Conservation (phyloP, 192 early-diverging fungal genomes). For the Jimgerdemannia lactiflua region DNA sequence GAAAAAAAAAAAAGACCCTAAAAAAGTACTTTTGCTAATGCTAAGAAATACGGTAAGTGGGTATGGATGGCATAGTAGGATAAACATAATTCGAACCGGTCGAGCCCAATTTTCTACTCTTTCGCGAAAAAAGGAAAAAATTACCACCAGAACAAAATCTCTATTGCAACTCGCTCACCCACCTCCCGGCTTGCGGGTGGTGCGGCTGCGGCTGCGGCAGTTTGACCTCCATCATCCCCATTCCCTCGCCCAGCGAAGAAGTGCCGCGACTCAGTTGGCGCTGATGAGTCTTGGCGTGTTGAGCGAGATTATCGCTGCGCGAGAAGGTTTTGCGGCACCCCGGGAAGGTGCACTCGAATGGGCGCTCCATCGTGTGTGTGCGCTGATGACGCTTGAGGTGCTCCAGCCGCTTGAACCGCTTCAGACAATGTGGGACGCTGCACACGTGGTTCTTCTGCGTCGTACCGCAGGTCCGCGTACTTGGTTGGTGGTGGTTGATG, state of each 20-base stretch:
- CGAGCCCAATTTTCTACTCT: too few relatives aligned
- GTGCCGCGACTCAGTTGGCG: slow-evolving; percentile 1
- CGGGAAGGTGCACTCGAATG: slow-evolving; percentile 51
- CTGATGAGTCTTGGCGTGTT: slow-evolving; percentile 52
- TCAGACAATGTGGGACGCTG: slow-evolving; percentile 32
- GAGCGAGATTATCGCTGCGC: slow-evolving; percentile 59
- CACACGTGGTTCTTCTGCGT: slow-evolving; percentile 29
- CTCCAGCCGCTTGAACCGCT: slow-evolving; percentile 73
- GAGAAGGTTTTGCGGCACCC: slow-evolving; percentile 61
- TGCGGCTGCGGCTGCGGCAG: not conserved
- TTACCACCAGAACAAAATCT: too few relatives aligned
- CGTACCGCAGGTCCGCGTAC: not conserved
- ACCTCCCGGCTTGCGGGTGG: not conserved
- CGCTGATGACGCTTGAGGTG: slow-evolving; percentile 77
- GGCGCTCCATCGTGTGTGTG: slow-evolving; percentile 61
- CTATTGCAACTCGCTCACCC: not conserved
- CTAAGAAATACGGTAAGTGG: too few relatives aligned
- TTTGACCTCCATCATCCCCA: not conserved
- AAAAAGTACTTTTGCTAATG: too few relatives aligned
- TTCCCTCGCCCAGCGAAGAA: not conserved
- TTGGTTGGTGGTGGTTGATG: slow-evolving; percentile 29
- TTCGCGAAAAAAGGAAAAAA: too few relatives aligned
- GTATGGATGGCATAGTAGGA: too few relatives aligned
- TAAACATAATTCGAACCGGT: too few relatives aligned
- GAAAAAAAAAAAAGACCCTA: too few relatives aligned